Evolutionary conservation across 805 yeast genomes (phyloP), one percentile per base, ranked within the genome.

Genomic region (Spathaspora arborariae): DNA sequence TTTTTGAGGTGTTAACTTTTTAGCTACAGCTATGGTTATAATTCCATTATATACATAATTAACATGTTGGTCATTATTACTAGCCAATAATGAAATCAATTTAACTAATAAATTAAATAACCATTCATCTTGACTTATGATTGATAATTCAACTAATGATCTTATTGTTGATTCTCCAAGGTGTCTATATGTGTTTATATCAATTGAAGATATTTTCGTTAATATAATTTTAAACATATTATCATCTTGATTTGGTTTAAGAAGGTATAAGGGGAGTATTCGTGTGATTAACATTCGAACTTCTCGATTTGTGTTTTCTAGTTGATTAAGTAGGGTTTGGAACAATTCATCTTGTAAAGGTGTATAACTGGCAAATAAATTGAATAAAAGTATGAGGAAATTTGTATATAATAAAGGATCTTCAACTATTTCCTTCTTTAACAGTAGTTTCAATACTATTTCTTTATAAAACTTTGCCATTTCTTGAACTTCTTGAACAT

Each of bases 1-100:
- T 59, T 85, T 88, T 79, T 92, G 90, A 0, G 96, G 84, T 0
- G 96, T 80, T 30, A 78, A 66, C 1, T 71, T 64, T 53, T 79
- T 78, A 1, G 79, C 69, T 15, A 66, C 56, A 0, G 97, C 84
- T 10, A 86, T 74, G 27, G 74, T 65, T 19, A 79, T 66, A 3
- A 92, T 65, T 46, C 81, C 79, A 56, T 82, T 84, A 51, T 82
- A 81, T 0, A 89, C 89, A 54, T 86, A 68, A 54, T 88, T 80
- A 0, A 82, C 78, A 51, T 81, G 82, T 55, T 84, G 85, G 44
- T 79, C 80, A 59, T 83, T 83, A 2, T 70, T 56, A 15, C 85
- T 85, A 4, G 84, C 85, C 50, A 90, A 70, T 20, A 79, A 76
- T 48, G 82, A 84, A 6, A 89, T 74, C 30, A 92, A 61, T 53